phyloP scores from a whole-genome alignment of 495 filamentous ascomycete genomes.

The Penicillium goetzii region DNA sequence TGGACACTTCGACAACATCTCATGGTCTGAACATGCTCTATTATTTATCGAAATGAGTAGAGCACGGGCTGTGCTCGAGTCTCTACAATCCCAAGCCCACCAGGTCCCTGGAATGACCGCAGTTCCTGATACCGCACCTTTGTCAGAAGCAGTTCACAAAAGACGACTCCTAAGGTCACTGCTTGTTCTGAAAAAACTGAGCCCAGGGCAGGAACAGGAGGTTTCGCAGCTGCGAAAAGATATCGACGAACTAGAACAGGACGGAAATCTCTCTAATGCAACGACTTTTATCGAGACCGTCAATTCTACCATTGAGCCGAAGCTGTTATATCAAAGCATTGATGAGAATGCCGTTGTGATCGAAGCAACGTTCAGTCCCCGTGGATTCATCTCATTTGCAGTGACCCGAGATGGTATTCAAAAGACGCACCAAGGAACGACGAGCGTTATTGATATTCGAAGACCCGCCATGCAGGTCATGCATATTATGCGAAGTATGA shows the following conservation, averaged over 20 bases:
- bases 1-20: conserved; percentile 23
- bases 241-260: conserved; percentile 25
- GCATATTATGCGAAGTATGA: conserved; percentile 32
- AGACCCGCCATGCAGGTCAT: conserved; percentile 29
- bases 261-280: conserved; percentile 25
- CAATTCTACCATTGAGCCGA: conserved; percentile 25
- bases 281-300: conserved; percentile 30
- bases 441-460: conserved; percentile 13
- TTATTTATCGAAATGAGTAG: conserved; percentile 32
- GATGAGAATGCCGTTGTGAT: conserved; percentile 30
- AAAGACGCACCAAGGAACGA: conserved; percentile 16
- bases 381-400: conserved; percentile 29
- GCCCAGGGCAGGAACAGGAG: conserved; percentile 27
- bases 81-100: conserved; percentile 22
- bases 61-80: conserved; percentile 31
- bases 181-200: conserved; percentile 16
- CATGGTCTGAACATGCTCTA: conserved; percentile 34
- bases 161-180: conserved; percentile 27
- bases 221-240: conserved; percentile 22
- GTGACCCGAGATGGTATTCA: conserved; percentile 31
- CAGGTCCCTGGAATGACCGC: neutral
- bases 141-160: conserved; percentile 31
- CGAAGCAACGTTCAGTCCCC: conserved; percentile 28
- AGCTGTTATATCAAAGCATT: conserved; percentile 26
- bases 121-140: conserved; percentile 3